Conservation (phyloP, 2,329 filamentous ascomycete genomes). For the Phoma sp. region DNA sequence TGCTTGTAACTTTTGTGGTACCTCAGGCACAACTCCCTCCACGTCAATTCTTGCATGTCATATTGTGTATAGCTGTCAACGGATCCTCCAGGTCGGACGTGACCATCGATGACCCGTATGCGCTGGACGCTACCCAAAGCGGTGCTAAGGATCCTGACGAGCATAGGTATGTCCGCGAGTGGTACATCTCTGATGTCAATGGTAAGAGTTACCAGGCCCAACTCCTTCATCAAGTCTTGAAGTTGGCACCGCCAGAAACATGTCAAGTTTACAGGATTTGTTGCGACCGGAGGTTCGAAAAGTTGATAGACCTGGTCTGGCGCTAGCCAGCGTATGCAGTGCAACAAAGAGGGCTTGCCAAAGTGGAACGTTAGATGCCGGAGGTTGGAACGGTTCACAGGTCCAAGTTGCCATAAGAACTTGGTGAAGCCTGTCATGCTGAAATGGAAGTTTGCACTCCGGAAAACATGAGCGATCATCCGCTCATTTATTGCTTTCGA, state of each 20-base stretch:
- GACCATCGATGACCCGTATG: not conserved
- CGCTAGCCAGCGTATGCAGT: constrained; percentile 42
- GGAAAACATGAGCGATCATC: constrained; percentile 33
- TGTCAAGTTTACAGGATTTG: constrained; percentile 27
- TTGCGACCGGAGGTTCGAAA: constrained; percentile 33
- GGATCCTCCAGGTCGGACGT: not conserved
- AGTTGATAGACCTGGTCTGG: constrained; percentile 38
- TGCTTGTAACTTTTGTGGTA: constrained; percentile 4
- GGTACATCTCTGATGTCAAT: constrained; percentile 33
- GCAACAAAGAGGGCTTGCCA: constrained; percentile 29
- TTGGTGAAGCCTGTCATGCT: constrained; percentile 28
- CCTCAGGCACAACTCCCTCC: constrained; percentile 3
- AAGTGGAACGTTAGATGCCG: constrained; percentile 34
- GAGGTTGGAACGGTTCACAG: constrained; percentile 29
- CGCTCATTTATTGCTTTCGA: constrained; percentile 27
- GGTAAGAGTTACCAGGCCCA: constrained; percentile 32
- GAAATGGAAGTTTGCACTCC: constrained; percentile 39
- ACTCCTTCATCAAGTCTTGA: constrained; percentile 33
- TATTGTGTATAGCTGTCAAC: not conserved
- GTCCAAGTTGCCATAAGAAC: constrained; percentile 33
- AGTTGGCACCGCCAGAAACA: constrained; percentile 45
- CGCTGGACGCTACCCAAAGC: constrained; percentile 27
- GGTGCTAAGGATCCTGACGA: constrained; percentile 27
- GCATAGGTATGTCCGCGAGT: constrained; percentile 29
- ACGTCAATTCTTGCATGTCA: not conserved